Base-by-base conservation (phyloP, 148 eudicot genomes). In the Amaranthus palmeri region DNA sequence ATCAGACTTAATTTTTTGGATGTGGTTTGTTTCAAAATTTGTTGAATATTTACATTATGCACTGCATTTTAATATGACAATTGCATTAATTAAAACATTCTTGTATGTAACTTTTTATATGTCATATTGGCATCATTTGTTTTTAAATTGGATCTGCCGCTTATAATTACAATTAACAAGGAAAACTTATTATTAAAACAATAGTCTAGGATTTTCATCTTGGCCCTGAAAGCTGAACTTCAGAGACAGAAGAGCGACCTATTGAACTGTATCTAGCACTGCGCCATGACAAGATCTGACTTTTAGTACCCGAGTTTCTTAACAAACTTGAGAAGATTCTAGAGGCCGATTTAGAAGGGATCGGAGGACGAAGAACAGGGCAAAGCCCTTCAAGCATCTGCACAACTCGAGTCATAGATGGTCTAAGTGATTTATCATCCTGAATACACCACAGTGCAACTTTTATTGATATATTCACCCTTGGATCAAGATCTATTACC, bases 381-480 rank as follows among this genome's bases (percentile, higher is more conserved):
- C 67, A 76, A 59, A 80, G 63, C 18, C 83, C 83, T 72, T 76
- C 77, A 4, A 80, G 83, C 83, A 80, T 76, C 50, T 72, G 83
- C 68, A 80, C 80, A 5, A 80, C 83, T 72, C 60, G 76, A 76
- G 72, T 71, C 80, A 80, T 80, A 7, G 83, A 55, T 7, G 80
- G 83, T 63, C 83, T 76, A 72, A 42, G 54, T 8, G 69, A 54
- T 58, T 71, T 72, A 53, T 80, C 77, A 54, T 76, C 79, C 65
- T 80, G 83, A 52, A 80, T 80, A 15, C 83, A 80, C 76, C 79
- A 80, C 45, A 80, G 60, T 11, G 80, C 83, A 15, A 76, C 80
- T 68, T 68, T 80, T 10, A 68, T 48, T 45, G 74, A 45, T 6
- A 7, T 73, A 7, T 36, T 47, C 48, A 67, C 70, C 61, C 80